Percentiles rank a stretch among this genome's conserved stretches.
Conservation (phyloP, 306 rosid genomes). For the Cucurbita ficifolia region DNA sequence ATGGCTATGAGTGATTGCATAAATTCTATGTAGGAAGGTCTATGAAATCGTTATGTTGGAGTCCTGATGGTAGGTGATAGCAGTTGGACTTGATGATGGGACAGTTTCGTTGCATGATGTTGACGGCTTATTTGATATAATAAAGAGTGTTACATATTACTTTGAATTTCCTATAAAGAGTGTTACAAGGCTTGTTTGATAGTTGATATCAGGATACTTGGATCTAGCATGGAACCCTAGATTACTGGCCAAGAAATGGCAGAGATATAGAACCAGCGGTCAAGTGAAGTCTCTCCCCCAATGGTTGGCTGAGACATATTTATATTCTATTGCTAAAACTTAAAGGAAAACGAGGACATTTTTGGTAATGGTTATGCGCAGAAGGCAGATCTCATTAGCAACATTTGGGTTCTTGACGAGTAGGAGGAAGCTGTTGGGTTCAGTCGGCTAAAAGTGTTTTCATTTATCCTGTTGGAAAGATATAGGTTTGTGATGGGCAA, state of each 20-base stretch:
- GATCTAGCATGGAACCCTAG: not conserved
- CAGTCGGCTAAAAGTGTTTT: too few species aligned
- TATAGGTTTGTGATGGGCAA: not conserved
- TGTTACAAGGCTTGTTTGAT: not conserved
- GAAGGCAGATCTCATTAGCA: not conserved
- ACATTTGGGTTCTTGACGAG: not conserved
- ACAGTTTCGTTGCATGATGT: constrained; percentile 77
- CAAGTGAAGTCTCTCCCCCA: not conserved
- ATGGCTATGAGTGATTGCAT: not conserved
- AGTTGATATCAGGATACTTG: not conserved
- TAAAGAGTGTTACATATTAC: not conserved
- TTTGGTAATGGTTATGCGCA: not conserved
- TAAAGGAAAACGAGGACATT: not conserved
- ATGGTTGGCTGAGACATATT: not conserved
- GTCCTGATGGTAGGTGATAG: constrained; percentile 89
- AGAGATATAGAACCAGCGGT: not conserved
- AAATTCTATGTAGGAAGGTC: constrained; percentile 32
- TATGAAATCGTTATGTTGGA: constrained; percentile 72
- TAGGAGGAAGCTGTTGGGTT: too few species aligned
- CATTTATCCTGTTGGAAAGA: too few species aligned
- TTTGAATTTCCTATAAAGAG: not conserved
- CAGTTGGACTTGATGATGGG: constrained; percentile 85
- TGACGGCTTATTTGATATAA: constrained; percentile 14
- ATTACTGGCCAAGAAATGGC: not conserved
- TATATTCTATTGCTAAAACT: not conserved